Conservation (phyloP, 352 stramenopile genomes). For the Pilasporangium apinafurcum region DNA sequence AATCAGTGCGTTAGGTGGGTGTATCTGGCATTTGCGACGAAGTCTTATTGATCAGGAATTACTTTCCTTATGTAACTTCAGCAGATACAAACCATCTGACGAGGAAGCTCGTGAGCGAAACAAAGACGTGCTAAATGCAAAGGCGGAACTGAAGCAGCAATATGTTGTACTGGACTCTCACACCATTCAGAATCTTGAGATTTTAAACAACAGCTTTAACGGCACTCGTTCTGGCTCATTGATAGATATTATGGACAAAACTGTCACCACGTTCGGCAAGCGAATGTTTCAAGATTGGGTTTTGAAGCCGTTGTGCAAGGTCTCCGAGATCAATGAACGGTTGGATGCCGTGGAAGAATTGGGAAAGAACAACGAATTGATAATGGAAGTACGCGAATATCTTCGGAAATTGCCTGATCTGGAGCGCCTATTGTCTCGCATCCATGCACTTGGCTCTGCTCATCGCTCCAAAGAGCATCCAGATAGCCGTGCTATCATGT, state of each 20-base stretch:
- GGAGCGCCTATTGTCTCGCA: constrained; percentile 93
- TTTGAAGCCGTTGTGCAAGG: constrained; percentile 93
- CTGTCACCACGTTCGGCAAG: constrained; percentile 91
- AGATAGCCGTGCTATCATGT: constrained; percentile 96
- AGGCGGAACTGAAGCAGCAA: constrained; percentile 62
- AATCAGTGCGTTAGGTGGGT: constrained; percentile 65
- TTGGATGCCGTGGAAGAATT: constrained; percentile 96
- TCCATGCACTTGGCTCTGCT: constrained; percentile 93
- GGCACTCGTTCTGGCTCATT: constrained; percentile 88
- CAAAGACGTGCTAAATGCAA: constrained; percentile 14
- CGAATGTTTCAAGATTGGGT: constrained; percentile 97
- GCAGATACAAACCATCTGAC: constrained; percentile 72
- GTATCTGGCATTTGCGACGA: constrained; percentile 73
- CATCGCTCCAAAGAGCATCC: constrained; percentile 88
- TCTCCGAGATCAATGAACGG: constrained; percentile 92
- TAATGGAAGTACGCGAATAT: constrained; percentile 78
- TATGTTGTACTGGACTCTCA: constrained; percentile 95
- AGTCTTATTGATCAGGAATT: constrained; percentile 83
- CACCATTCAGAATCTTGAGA: constrained; percentile 97
- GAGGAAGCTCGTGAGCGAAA: constrained; percentile 25
- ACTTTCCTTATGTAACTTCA: constrained; percentile 73
- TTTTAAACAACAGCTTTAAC: constrained; percentile 89
- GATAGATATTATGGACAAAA: constrained; percentile 88
- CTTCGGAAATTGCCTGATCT: constrained; percentile 93
- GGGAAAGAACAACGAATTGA: constrained; percentile 51